These are phyloP conservation scores for Aureobasidium uvarum DNA, from an alignment of 2,329 filamentous ascomycete species.

Conservation along the genomic window DNA sequence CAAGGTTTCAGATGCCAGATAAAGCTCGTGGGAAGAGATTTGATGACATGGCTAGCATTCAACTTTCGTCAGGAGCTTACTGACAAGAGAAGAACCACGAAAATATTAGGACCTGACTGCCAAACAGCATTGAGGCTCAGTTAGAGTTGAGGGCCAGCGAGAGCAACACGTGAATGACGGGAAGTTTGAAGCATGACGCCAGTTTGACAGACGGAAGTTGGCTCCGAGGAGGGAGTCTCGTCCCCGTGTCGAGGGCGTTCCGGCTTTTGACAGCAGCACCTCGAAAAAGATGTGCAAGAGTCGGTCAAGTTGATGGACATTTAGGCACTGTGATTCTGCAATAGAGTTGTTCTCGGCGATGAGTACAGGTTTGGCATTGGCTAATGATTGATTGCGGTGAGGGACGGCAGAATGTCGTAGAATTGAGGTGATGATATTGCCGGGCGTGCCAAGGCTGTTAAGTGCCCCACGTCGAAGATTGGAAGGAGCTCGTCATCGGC, in stretches of 20 bases:
- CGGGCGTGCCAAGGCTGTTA: not conserved
- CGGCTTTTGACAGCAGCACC: not conserved
- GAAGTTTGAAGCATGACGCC: not conserved
- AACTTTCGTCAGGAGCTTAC: not conserved
- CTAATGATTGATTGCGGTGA: not conserved
- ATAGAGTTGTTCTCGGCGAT: not conserved
- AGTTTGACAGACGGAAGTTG: not conserved
- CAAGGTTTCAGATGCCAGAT: too few species aligned
- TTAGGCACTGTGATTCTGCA: not conserved
- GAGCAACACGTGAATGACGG: not conserved
- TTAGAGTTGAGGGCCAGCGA: not conserved
- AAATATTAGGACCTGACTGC: too few species aligned
- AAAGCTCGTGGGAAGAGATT: too few species aligned
- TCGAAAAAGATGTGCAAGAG: not conserved
- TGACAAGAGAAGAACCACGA: not conserved
- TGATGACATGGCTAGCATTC: too few species aligned
- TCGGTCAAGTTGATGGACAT: not conserved
- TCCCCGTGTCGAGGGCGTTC: not conserved
- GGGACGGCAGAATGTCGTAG: conserved; percentile 12
- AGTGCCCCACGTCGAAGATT: conserved; percentile 12
- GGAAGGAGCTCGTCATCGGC: conserved; percentile 17
- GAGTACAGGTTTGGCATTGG: not conserved
- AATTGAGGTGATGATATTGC: not conserved
- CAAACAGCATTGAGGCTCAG: not conserved
- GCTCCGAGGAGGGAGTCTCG: conserved; percentile 3